Conservation (phyloP, 2,329 filamentous ascomycete species). For the Ascochyta viciae-villosae region DNA sequence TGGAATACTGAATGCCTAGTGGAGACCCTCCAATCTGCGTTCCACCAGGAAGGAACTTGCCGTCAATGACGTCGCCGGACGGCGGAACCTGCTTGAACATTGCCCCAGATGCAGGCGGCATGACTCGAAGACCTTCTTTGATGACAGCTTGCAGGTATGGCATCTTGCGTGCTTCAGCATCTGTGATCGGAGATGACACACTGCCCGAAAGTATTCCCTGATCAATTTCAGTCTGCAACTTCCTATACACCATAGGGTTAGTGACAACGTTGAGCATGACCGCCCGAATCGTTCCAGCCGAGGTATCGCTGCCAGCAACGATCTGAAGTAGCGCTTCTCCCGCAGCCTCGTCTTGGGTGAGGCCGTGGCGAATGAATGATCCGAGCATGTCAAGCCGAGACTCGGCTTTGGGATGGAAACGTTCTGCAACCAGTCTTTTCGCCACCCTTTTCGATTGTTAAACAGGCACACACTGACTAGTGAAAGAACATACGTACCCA, state of each 20-base stretch:
- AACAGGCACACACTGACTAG: too few relatives aligned
- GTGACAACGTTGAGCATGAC: slow-evolving; percentile 60
- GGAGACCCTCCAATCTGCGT: slow-evolving; percentile 22
- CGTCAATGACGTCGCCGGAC: slow-evolving; percentile 27
- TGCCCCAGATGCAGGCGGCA: slow-evolving; percentile 23
- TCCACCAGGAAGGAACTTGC: slow-evolving; percentile 34
- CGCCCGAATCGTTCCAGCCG: slow-evolving; percentile 60
- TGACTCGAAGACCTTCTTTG: slow-evolving; percentile 40
- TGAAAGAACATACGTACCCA: slow-evolving; percentile 23
- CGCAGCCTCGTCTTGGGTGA: slow-evolving; percentile 51
- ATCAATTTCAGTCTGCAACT: slow-evolving; percentile 55
- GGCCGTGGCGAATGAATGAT: slow-evolving; percentile 56
- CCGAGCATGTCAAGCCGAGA: slow-evolving; percentile 59
- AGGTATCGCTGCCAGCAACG: slow-evolving; percentile 65
- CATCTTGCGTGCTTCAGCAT: slow-evolving; percentile 25
- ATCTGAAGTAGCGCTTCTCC: slow-evolving; percentile 55
- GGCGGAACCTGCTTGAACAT: slow-evolving; percentile 48
- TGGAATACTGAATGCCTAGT: slow-evolving; percentile 20
- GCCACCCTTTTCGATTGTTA: slow-evolving; percentile 43
- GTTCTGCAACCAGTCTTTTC: slow-evolving; percentile 54
- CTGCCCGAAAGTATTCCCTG: slow-evolving; percentile 44
- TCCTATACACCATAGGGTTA: slow-evolving; percentile 52
- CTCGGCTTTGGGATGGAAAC: slow-evolving; percentile 55
- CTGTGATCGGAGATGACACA: slow-evolving; percentile 49
- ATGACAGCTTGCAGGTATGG: slow-evolving; percentile 43